Percentiles rank a stretch among this genome's conserved stretches.
Conservation (phyloP, 2,329 filamentous ascomycete species). For the Orbilia blumenaviensis region DNA sequence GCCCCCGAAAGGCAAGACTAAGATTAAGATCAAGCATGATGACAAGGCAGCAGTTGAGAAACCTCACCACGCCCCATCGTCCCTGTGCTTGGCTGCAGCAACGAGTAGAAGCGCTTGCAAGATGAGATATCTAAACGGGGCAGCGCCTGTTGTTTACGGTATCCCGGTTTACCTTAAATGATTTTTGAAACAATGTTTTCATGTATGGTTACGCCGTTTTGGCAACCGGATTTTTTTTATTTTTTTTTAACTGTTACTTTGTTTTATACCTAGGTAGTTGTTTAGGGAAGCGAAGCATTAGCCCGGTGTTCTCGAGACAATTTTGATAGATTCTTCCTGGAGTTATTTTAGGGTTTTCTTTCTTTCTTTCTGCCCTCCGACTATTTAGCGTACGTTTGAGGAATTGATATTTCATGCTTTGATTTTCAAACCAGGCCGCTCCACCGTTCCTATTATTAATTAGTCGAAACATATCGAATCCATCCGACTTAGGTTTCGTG, state of each 20-base stretch:
- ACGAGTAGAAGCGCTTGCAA: slow-evolving; percentile 80
- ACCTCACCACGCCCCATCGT: slow-evolving; percentile 61
- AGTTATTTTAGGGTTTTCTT: slow-evolving; percentile 6
- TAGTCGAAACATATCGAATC: neutral
- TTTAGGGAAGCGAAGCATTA: slow-evolving; percentile 26
- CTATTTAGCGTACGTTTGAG: slow-evolving; percentile 8
- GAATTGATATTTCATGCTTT: neutral
- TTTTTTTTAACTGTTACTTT: neutral
- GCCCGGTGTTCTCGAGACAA: slow-evolving; percentile 20
- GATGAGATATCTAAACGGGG: slow-evolving; percentile 89
- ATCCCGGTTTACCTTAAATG: slow-evolving; percentile 81
- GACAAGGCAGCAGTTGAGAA: slow-evolving; percentile 57
- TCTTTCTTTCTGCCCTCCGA: neutral
- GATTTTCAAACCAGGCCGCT: neutral
- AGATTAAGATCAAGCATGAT: slow-evolving; percentile 58
- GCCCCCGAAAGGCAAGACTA: slow-evolving; percentile 58
- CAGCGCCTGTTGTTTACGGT: slow-evolving; percentile 92
- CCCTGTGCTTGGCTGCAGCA: slow-evolving; percentile 82
- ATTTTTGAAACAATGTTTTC: slow-evolving; percentile 12
- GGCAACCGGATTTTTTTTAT: slow-evolving; percentile 18
- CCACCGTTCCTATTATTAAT: neutral
- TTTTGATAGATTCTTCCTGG: slow-evolving; percentile 8
- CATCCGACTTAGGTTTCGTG: neutral
- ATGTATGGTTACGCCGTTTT: slow-evolving; percentile 5
- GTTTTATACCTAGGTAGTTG: slow-evolving; percentile 1